These are phyloP conservation scores for Beauveria medogensis DNA, from an alignment of 2,329 filamentous ascomycete species.

Conservation along the genomic window DNA sequence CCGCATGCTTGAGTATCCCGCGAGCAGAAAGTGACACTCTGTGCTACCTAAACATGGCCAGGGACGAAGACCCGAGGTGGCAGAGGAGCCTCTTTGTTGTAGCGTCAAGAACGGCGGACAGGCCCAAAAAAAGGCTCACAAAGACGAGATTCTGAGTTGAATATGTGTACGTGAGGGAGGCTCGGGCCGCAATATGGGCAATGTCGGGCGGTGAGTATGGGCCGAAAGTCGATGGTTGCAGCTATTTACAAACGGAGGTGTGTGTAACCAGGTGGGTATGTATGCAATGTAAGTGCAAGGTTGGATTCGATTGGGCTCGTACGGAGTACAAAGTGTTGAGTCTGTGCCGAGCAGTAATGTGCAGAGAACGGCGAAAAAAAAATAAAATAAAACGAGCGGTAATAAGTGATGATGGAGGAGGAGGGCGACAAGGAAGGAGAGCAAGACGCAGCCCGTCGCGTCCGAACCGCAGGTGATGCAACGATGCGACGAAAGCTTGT, in stretches of 20 bases:
- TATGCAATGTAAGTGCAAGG: conserved; percentile 6
- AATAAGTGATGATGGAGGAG: background rate
- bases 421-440: background rate
- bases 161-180: background rate
- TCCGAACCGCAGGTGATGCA: conserved; percentile 1
- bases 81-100: background rate
- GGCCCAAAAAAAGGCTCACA: background rate
- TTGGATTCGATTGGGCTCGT: background rate
- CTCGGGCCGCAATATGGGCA: background rate
- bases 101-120: background rate
- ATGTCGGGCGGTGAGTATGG: background rate
- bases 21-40: conserved; percentile 1
- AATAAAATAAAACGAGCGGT: background rate
- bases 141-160: background rate
- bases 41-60: conserved; percentile 10
- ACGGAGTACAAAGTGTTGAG: background rate
- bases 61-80: background rate
- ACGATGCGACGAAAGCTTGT: conserved; percentile 6
- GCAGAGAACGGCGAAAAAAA: background rate
- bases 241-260: conserved; percentile 8
- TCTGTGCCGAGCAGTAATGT: background rate
- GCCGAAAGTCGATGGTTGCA: background rate
- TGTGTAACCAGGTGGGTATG: background rate
- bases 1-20: conserved; percentile 10
- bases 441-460: background rate